Percentiles rank a stretch among this genome's conserved stretches.
Evolutionary conservation across 2,329 filamentous ascomycete species (phyloP).

Genomic region (Paracamarosporium sp.): DNA sequence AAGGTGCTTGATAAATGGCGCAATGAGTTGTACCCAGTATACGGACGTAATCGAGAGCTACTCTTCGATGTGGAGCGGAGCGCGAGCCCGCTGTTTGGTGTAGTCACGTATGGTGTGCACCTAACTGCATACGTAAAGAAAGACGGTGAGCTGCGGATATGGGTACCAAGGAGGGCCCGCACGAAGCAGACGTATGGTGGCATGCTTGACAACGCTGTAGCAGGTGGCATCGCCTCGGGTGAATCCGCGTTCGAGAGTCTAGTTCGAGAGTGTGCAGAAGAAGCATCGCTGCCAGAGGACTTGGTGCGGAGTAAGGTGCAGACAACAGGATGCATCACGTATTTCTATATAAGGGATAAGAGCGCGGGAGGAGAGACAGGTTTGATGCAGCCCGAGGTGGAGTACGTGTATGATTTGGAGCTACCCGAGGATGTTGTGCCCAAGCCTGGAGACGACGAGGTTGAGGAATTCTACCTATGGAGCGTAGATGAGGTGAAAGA

Average conservation of each 20-base stretch:
- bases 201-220: constrained; percentile 96
- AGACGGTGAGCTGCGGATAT: constrained; percentile 73
- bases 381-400: constrained; percentile 86
- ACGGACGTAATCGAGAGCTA: constrained; percentile 45
- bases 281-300: constrained; percentile 78
- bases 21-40: constrained; percentile 52
- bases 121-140: constrained; percentile 46
- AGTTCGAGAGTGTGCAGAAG: constrained; percentile 85
- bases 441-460: constrained; percentile 85
- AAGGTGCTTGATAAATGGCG: constrained; percentile 65
- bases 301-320: constrained; percentile 68
- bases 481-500: constrained; percentile 76
- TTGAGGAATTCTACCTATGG: constrained; percentile 82
- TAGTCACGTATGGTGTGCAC: constrained; percentile 54
- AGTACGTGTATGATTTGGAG: constrained; percentile 91
- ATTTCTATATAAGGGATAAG: constrained; percentile 80
- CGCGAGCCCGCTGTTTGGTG: constrained; percentile 51
- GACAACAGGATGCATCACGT: constrained; percentile 76
- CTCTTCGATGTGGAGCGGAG: constrained; percentile 52
- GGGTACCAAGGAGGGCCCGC: constrained; percentile 79
- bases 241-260: constrained; percentile 83
- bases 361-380: constrained; percentile 80
- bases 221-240: constrained; percentile 80
- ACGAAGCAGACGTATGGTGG: constrained; percentile 86
- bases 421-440: constrained; percentile 72